A percentile compares a stretch with the other conserved stretches of the same genome.
Evolutionary conservation across 2,329 filamentous ascomycete genomes (phyloP).

Genomic region (Chaetomiaceae sp.): DNA sequence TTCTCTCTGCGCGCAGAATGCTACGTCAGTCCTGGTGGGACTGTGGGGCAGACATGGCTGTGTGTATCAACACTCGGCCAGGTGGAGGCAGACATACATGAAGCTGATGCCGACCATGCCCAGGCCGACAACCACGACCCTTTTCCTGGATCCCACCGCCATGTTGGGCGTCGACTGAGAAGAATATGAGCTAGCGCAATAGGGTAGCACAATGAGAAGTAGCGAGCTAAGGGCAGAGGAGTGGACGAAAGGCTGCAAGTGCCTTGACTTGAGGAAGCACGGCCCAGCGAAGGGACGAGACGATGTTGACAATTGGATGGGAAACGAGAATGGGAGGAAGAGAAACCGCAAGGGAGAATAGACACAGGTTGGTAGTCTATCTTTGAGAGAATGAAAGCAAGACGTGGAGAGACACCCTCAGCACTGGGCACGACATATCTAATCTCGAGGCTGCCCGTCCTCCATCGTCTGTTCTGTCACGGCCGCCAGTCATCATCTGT

Average conservation of each 20-base stretch:
- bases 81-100: conserved; percentile 62
- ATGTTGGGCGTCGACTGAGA: conserved; percentile 12
- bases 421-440: too few relatives aligned
- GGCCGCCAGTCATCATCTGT: neutral
- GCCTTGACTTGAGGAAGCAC: neutral
- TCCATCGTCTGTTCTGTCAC: too few relatives aligned
- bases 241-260: neutral
- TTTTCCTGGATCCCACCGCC: conserved; percentile 45
- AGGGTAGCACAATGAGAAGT: neutral
- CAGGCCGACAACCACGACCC: conserved; percentile 75
- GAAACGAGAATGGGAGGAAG: too few relatives aligned
- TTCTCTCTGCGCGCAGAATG: conserved; percentile 66
- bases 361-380: too few relatives aligned
- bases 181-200: neutral
- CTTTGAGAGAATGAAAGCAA: too few relatives aligned
- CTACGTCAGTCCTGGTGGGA: neutral
- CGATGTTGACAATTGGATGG: too few relatives aligned
- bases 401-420: too few relatives aligned
- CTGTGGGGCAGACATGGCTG: neutral
- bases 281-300: neutral
- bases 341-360: too few relatives aligned
- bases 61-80: neutral
- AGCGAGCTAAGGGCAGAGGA: neutral
- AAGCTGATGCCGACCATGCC: conserved; percentile 91
- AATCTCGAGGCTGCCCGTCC: too few relatives aligned